Evolutionary conservation across 2,329 filamentous ascomycete species (phyloP), one percentile per base, ranked within the genome.

Genomic region (Colletotrichum eleusines): DNA sequence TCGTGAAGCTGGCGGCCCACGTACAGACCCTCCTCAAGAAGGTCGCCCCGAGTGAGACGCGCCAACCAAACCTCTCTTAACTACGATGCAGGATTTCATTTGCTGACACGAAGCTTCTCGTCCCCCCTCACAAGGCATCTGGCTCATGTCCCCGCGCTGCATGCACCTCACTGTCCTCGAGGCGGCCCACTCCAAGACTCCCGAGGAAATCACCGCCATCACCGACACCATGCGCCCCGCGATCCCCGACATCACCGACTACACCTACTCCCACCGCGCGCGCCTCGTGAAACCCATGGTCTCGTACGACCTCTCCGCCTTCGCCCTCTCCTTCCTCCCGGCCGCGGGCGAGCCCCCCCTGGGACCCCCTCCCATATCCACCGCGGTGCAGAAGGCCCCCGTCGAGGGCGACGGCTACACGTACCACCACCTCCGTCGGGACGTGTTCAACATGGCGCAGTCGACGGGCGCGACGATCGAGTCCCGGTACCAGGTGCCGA

Each of bases 141-240:
- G 95, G 95, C 85, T 95, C 53, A 97, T 97, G 92, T 94, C 95
- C 0, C 81, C 86, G 12, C 84, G 91, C 64, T 88, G 88, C 71
- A 90, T 97, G 77, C 95, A 98, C 81, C 89, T 97, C 82, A 98
- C 95, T 0, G 88, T 90, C 0, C 85, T 98, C 2, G 95, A 98
- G 79, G 84, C 97, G 35, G 89, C 92, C n/a, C 94, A 96, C 79
- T 94, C 91, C 31, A 90, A 90, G 61, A 94, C 92, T 0, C 82
- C 88, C 0, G 82, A 85, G 0, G 91, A 95, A 77, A 93, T 97
- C 57, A 85, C 86, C 14, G 78, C 81, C 0, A 83, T 97, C 14
- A 86, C 93, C 50, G 77, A 86, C 1, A 79, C 81, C 11, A 83
- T 97, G 65, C 82, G 86, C 12, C 82, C 87, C 2, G 82, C 83